These are phyloP conservation scores for Rauvolfia tetraphylla DNA, from an alignment of 257 asterid species.

Conservation along the genomic window DNA sequence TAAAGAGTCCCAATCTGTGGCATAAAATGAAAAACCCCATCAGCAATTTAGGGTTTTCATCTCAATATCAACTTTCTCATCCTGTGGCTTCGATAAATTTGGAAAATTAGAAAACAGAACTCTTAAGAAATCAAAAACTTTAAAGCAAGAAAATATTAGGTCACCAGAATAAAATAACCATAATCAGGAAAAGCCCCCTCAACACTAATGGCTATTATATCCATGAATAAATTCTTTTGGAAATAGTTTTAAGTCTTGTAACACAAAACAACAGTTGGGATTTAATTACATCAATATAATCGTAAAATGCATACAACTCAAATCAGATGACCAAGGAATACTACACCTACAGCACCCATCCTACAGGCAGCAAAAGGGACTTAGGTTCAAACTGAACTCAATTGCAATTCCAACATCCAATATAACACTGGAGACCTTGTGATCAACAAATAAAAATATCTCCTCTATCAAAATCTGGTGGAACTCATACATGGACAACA, in stretches of 20 bases:
- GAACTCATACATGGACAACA: constrained; percentile 10
- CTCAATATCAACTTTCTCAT: too few relatives aligned
- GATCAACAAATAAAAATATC: background rate
- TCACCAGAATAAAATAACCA: background rate
- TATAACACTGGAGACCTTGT: too few relatives aligned
- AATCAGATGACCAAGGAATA: background rate
- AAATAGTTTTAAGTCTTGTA: too few relatives aligned
- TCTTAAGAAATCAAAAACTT: too few relatives aligned
- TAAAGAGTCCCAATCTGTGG: too few relatives aligned
- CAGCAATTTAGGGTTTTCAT: too few relatives aligned
- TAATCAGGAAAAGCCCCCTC: too few relatives aligned
- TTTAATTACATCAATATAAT: constrained; percentile 6
- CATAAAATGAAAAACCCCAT: too few relatives aligned
- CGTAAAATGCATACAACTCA: background rate
- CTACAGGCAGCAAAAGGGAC: background rate
- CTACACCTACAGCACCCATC: background rate
- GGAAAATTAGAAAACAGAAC: too few relatives aligned
- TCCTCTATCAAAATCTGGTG: constrained; percentile 21
- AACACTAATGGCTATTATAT: too few relatives aligned
- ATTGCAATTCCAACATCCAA: background rate
- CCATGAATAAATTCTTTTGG: background rate
- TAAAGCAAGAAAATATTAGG: background rate
- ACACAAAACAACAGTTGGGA: background rate
- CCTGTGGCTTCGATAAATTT: too few relatives aligned
- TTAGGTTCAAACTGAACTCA: background rate